Percentiles rank a stretch among this genome's conserved stretches.
These are phyloP conservation scores for Fonsecaea monophora DNA, from an alignment of 2,329 filamentous ascomycete genomes.

Conservation along the genomic window DNA sequence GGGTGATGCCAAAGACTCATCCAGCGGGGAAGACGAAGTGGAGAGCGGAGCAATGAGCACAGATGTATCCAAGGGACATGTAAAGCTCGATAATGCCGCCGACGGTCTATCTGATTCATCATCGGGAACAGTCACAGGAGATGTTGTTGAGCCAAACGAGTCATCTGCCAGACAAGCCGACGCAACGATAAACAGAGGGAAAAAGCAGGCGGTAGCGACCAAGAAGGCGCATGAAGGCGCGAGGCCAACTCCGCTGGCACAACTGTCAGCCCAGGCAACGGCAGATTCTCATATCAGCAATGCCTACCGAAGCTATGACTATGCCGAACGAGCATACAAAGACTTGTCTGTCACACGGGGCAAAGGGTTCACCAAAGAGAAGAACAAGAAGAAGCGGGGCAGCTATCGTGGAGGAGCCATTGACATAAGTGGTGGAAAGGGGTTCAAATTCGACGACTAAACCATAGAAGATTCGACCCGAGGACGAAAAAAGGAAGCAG, in stretches of 20 bases:
- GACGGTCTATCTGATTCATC: conserved; percentile 35
- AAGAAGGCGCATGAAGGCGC: conserved; percentile 55
- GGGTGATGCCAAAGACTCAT: conserved; percentile 19
- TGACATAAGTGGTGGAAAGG: conserved; percentile 80
- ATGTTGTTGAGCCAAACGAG: conserved; percentile 13
- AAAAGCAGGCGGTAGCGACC: neutral
- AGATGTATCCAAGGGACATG: conserved; percentile 14
- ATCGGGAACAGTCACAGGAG: conserved; percentile 37
- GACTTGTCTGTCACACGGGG: conserved; percentile 90
- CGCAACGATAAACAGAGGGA: conserved; percentile 39
- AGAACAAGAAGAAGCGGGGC: conserved; percentile 97
- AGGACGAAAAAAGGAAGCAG: neutral
- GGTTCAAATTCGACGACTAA: conserved; percentile 94
- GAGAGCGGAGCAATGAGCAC: conserved; percentile 40
- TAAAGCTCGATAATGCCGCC: conserved; percentile 3
- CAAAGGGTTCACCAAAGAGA: conserved; percentile 99
- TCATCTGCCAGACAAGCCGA: conserved; percentile 40
- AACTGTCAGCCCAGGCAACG: conserved; percentile 73
- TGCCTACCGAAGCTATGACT: conserved; percentile 81
- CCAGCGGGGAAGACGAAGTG: conserved; percentile 34
- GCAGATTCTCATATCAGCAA: conserved; percentile 77
- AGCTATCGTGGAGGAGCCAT: conserved; percentile 89
- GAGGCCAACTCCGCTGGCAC: conserved; percentile 76
- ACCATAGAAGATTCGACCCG: neutral
- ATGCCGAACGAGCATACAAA: conserved; percentile 85